Base-by-base conservation (phyloP, 306 rosid species). In the Cucumis cinereus region DNA sequence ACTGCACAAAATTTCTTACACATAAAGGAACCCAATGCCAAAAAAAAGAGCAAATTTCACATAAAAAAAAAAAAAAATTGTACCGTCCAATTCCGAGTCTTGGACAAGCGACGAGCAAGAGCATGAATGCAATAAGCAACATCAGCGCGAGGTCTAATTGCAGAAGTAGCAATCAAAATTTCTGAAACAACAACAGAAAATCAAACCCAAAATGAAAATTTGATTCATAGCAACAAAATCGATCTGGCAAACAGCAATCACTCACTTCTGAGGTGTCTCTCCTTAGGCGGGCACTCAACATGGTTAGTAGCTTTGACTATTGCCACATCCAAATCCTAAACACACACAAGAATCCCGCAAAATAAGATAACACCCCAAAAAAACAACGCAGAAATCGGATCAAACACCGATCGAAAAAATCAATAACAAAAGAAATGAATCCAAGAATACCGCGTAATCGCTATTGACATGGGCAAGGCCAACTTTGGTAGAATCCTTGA, bases 401-500 rank as follows among this genome's bases (percentile, higher is more conserved):
- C 78, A 60, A 10, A 78, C 79, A 43, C 17, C 9, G 14, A 73
- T 66, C 8, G n/a, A 24, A 80, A 55, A 45, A 17, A 55, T 56
- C 54, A 19, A 5, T 50, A 75, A 56, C 20, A 16, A 55, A 28
- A 38, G 0, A 7, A 23, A 20, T 13, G n/a, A 67, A 52, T 69
- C 35, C n/a, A 77, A 68, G 74, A 63, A 16, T 74, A 88, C 91
- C 88, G 98, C 99, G 76, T 89, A 95, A 77, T 95, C 99, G 92
- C 99, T 95, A 75, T 95, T 95, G 96, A 95, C 99, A 79, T 92
- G 98, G 72, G 99, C 99, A 79, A 95, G 98, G 57, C 99, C 99
- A 84, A 95, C 99, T 95, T 90, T 95, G 86, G 99, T 92, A 78
- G 87, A 22, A 82, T 95, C 99, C 77, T 95, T 95, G 83, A 95